Percentiles rank a stretch among this genome's conserved stretches.
phyloP scores from a whole-genome alignment of 1,139 yeast genomes.

The Geotrichum restrictum region DNA sequence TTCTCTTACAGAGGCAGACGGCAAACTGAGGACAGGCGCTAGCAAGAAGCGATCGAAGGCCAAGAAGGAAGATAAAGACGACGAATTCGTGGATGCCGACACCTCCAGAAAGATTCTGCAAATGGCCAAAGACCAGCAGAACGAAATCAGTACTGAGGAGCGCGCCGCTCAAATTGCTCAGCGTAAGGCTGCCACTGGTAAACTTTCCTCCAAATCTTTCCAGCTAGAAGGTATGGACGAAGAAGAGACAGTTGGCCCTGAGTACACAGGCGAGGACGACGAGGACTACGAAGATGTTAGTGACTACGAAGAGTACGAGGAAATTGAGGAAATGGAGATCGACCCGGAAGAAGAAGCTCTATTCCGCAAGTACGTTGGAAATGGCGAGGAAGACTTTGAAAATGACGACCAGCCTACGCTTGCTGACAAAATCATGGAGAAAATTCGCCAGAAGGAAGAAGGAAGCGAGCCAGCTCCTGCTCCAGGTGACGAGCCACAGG shows the following conservation, averaged over 20 bases:
- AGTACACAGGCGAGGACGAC: constrained; percentile 28
- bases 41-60: constrained; percentile 7
- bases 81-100: constrained; percentile 71
- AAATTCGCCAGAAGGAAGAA: constrained; percentile 69
- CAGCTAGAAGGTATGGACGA: constrained; percentile 15
- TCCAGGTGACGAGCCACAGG: constrained; percentile 36
- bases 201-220: background rate
- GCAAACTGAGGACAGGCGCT: constrained; percentile 24
- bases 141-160: constrained; percentile 69
- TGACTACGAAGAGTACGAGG: constrained; percentile 46
- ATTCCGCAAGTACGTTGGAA: constrained; percentile 39
- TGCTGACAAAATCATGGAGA: constrained; percentile 89
- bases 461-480: constrained; percentile 29
- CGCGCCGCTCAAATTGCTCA: constrained; percentile 10
- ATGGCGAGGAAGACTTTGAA: constrained; percentile 47
- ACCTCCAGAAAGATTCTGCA: constrained; percentile 81
- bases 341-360: constrained; percentile 43
- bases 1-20: constrained; percentile 24
- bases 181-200: constrained; percentile 12
- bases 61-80: constrained; percentile 45
- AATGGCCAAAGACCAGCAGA: constrained; percentile 88
- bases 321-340: constrained; percentile 49
- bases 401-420: constrained; percentile 63
- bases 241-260: constrained; percentile 15
- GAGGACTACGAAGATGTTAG: constrained; percentile 40